phyloP scores from a whole-genome alignment of 257 asterid genomes.

The Nicotiana paniculata region DNA sequence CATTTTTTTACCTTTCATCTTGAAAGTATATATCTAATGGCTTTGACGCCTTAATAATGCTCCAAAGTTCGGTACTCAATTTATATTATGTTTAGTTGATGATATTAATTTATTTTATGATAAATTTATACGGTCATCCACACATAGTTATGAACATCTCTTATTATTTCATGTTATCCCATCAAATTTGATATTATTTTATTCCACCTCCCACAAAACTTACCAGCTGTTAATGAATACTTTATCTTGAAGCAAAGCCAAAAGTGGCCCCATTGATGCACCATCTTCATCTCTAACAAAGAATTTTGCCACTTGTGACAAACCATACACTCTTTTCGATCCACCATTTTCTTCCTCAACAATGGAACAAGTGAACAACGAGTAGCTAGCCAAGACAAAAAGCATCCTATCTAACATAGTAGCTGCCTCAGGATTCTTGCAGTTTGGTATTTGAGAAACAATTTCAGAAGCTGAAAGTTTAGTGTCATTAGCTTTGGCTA shows the following conservation, averaged over 20 bases:
- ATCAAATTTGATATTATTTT: not conserved
- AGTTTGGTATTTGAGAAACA: conserved; percentile 13
- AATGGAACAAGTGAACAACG: conserved; percentile 20
- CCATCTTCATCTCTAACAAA: conserved; percentile 22
- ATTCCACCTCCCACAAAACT: not conserved
- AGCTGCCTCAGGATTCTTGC: conserved; percentile 11
- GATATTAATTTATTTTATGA: too few species aligned
- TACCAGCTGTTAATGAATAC: conserved; percentile 15
- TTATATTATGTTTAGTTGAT: too few species aligned
- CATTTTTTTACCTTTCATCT: too few species aligned
- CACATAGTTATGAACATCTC: too few species aligned
- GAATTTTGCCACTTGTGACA: conserved; percentile 21
- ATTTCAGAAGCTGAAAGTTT: conserved; percentile 24
- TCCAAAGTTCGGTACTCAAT: too few species aligned
- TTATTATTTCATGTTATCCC: too few species aligned
- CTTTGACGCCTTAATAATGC: not conserved
- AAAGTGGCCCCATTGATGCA: conserved; percentile 13
- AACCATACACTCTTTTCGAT: conserved; percentile 9
- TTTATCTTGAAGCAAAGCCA: conserved; percentile 19
- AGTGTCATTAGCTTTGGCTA: conserved; percentile 15
- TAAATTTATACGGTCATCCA: too few species aligned
- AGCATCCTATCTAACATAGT: conserved; percentile 31
- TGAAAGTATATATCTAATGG: too few species aligned
- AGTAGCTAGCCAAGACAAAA: conserved; percentile 21
- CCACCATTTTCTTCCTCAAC: not conserved